A percentile compares a stretch with the other conserved stretches of the same genome.
Evolutionary conservation across 495 filamentous ascomycete species (phyloP).

Genomic region (Alectoria sarmentosa): DNA sequence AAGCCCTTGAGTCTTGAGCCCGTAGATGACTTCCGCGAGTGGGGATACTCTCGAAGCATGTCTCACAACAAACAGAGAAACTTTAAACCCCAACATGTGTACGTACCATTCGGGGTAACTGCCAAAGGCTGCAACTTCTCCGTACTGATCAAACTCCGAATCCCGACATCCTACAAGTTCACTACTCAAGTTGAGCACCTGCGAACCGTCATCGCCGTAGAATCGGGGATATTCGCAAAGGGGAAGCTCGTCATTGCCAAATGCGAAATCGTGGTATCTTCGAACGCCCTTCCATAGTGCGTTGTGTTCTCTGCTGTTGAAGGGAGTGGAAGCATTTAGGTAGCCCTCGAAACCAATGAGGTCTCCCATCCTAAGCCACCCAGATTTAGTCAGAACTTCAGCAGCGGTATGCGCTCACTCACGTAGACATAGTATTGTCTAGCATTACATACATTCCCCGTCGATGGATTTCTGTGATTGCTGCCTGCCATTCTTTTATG

Average conservation of each 20-base stretch:
- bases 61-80: too few species aligned
- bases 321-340: constrained; percentile 59
- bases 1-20: background rate
- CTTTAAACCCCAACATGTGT: too few species aligned
- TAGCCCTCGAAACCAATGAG: constrained; percentile 62
- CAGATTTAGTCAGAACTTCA: too few species aligned
- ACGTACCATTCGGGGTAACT: constrained; percentile 52
- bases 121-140: constrained; percentile 62
- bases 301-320: constrained; percentile 48
- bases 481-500: constrained; percentile 55
- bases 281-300: constrained; percentile 52
- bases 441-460: constrained; percentile 65
- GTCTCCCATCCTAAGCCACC: constrained; percentile 47
- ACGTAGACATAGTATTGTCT: constrained; percentile 67
- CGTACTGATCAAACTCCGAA: constrained; percentile 67
- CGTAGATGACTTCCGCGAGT: background rate
- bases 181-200: constrained; percentile 35
- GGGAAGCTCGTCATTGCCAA: constrained; percentile 50
- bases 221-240: constrained; percentile 59
- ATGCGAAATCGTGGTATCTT: constrained; percentile 55
- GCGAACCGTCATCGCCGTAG: constrained; percentile 57
- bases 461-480: constrained; percentile 56
- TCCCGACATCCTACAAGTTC: constrained; percentile 53
- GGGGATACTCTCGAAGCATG: constrained; percentile 40
- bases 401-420: too few species aligned